Evolutionary conservation across 169 alveolate species (phyloP).

Genomic region (Cryptosporidium parvum): DNA sequence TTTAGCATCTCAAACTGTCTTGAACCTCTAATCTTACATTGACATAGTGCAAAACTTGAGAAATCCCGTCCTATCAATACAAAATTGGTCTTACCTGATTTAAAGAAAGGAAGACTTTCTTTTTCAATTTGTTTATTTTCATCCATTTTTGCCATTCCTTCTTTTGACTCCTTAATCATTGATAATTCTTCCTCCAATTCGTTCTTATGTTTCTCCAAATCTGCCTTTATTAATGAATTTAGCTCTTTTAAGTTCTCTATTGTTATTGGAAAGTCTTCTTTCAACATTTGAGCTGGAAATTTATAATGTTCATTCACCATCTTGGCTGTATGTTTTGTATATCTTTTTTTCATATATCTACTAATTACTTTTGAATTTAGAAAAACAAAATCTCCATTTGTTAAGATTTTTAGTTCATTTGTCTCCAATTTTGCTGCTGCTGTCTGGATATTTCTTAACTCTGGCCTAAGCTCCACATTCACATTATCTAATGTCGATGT

Average conservation of each 20-base stretch:
- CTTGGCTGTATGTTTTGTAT: conserved; percentile 47
- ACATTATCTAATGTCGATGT: conserved; percentile 63
- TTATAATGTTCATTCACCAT: conserved; percentile 31
- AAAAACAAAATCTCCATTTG: conserved; percentile 51
- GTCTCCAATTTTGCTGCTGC: conserved; percentile 40
- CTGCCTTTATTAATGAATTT: conserved; percentile 26
- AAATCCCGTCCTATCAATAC: conserved; percentile 62
- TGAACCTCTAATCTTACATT: conserved; percentile 43
- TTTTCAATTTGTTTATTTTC: background rate
- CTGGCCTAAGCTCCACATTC: conserved; percentile 42
- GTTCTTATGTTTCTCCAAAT: conserved; percentile 2
- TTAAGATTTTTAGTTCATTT: conserved; percentile 24
- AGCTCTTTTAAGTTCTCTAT: conserved; percentile 47
- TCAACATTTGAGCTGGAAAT: background rate
- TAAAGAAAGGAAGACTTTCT: conserved; percentile 21
- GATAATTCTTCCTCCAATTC: conserved; percentile 23
- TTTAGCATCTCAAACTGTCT: conserved; percentile 38
- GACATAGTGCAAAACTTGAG: conserved; percentile 56
- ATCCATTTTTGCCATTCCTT: background rate
- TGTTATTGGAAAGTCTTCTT: conserved; percentile 61
- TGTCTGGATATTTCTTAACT: conserved; percentile 22
- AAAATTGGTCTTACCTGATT: conserved; percentile 22
- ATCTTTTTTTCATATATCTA: conserved; percentile 22
- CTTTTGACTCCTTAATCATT: background rate
- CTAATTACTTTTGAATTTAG: conserved; percentile 22